These are phyloP conservation scores for Serendipita sp. DNA, from an alignment of 768 basidiomycete species.

Conservation along the genomic window DNA sequence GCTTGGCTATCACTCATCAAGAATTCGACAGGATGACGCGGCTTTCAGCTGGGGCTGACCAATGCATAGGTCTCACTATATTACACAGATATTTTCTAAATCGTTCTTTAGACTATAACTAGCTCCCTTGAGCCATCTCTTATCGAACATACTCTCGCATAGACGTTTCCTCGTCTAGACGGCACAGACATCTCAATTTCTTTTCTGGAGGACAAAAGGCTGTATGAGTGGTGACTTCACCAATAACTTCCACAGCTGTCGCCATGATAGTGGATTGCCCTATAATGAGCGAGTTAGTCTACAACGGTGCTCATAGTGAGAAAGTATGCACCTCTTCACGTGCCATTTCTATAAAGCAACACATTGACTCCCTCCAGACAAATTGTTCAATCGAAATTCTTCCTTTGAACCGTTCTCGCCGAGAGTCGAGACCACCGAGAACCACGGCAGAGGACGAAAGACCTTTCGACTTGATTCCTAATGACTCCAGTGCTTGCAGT, in stretches of 20 bases:
- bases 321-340: constrained; percentile 11
- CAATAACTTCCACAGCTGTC: constrained; percentile 54
- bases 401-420: constrained; percentile 53
- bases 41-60: no score
- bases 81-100: no score
- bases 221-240: constrained; percentile 35
- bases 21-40: no score
- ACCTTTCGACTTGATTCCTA: constrained; percentile 29
- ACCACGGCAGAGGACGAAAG: neutral
- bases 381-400: constrained; percentile 60
- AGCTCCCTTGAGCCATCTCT: no score
- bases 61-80: no score
- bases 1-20: no score
- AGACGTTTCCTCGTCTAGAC: no score
- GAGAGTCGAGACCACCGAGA: constrained; percentile 55
- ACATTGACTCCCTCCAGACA: constrained; percentile 28
- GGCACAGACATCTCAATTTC: neutral
- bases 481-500: constrained; percentile 32
- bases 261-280: constrained; percentile 70
- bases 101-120: no score
- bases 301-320: neutral
- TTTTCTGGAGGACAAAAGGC: constrained; percentile 35
- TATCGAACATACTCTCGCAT: no score
- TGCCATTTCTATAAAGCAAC: constrained; percentile 30
- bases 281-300: constrained; percentile 15